Percentiles rank a stretch among this genome's conserved stretches.
Evolutionary conservation across 2,329 filamentous ascomycete species (phyloP).

Genomic region (Aureobasidium subglaciale): DNA sequence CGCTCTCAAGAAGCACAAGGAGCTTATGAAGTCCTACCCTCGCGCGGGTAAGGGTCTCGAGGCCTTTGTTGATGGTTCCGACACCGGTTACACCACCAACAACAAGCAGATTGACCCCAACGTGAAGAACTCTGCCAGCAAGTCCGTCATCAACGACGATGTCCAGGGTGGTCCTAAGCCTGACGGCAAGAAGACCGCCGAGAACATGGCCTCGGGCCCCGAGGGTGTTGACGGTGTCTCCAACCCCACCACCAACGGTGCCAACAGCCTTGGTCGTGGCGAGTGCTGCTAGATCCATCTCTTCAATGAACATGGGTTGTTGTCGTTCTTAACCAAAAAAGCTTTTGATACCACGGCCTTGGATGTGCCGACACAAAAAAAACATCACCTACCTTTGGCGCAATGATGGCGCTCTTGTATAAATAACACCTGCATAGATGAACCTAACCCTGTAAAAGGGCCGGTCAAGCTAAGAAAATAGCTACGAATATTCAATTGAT

Average conservation of each 20-base stretch:
- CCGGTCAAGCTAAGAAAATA: constrained; percentile 5
- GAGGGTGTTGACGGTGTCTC: constrained; percentile 23
- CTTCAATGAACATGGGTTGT: not conserved
- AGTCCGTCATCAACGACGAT: constrained; percentile 32
- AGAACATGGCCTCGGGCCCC: constrained; percentile 25
- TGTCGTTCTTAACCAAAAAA: not conserved
- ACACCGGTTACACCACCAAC: constrained; percentile 55
- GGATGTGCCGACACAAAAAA: constrained; percentile 4
- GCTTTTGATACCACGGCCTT: constrained; percentile 8
- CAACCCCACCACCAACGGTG: constrained; percentile 16
- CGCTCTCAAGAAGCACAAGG: constrained; percentile 57
- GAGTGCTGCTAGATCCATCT: constrained; percentile 11
- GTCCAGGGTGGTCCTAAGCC: constrained; percentile 20
- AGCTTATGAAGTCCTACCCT: constrained; percentile 55
- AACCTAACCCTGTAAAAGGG: not conserved
- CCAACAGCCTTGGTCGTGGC: not conserved
- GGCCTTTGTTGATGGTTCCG: constrained; percentile 61
- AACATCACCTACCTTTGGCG: not conserved
- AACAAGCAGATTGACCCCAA: constrained; percentile 31
- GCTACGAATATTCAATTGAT: constrained; percentile 7
- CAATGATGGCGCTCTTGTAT: constrained; percentile 4
- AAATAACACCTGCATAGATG: constrained; percentile 9
- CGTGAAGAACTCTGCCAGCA: constrained; percentile 22
- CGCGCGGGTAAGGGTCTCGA: constrained; percentile 60
- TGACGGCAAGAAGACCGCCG: constrained; percentile 22